Evolutionary conservation across 192 early-diverging fungal genomes (phyloP), one percentile per base, ranked within the genome.

Genomic region (Polychytrium aggregatum): DNA sequence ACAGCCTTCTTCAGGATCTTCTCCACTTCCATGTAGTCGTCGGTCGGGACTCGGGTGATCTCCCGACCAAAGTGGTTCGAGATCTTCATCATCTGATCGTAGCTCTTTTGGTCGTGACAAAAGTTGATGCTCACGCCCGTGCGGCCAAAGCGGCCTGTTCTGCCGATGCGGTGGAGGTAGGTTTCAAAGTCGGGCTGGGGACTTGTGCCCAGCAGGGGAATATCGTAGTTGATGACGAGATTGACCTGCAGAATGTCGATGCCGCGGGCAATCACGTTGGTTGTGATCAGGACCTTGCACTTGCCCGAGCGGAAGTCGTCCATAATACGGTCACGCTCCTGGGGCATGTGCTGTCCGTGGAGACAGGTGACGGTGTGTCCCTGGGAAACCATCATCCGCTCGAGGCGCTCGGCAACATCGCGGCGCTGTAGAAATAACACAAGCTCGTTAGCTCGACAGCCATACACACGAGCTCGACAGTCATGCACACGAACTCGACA

Each of bases 231-330:
- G 59, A 98, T 79, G 10, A 98, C 95, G 53, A 92, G 65, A 52
- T 86, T 88, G 48, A 98, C 90, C 65, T 92, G 90, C 16, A 83
- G 73, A 58, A 96, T 89, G 63, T 98, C 95, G 63, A 98, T 98
- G 39, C 95, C 95, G 33, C 95, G 88, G 1, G 95, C 81, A 51
- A 98, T 71, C 2, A 98, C 95, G 52, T 98, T 98, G 28, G 95
- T 98, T 5, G 92, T 88, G 44, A 98, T 88, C 44, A 98, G 67
- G 0, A 98, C 95, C 68, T 94, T 94, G 65, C 76, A 82, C 20
- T 79, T 69, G 27, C 95, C 95, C 11, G 73, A 66, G 52, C 92
- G 82, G 72, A 98, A 98, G 9, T 80, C 83, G 57, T 92, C 88
- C 74, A 98, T 98, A 14, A 87, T 84, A 24, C 67, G 53, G 68